Evolutionary conservation across 1,284 basidiomycete genomes (phyloP).

Genomic region (Pseudozyma hubeiensis): DNA sequence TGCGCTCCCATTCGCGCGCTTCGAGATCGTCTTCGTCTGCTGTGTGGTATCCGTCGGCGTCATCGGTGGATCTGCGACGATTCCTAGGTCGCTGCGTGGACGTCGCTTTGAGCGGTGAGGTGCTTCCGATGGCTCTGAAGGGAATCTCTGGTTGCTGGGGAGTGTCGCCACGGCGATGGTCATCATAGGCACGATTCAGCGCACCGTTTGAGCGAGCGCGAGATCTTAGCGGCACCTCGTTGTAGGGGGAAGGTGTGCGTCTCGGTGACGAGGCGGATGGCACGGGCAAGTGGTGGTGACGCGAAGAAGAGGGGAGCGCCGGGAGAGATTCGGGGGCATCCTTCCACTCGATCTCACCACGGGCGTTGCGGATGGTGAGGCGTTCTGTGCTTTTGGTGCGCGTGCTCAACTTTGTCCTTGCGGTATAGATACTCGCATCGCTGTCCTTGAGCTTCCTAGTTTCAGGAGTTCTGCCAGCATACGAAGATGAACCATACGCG

Average conservation of each 20-base stretch:
- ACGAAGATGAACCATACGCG: conserved; percentile 24
- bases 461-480: background rate
- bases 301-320: conserved; percentile 7
- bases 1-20: conserved; percentile 45
- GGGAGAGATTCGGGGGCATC: conserved; percentile 22
- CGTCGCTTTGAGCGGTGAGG: background rate
- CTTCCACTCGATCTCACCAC: conserved; percentile 53
- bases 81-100: conserved; percentile 15
- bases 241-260: conserved; percentile 22
- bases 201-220: conserved; percentile 21
- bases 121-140: conserved; percentile 21
- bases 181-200: conserved; percentile 11
- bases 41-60: conserved; percentile 38
- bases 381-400: conserved; percentile 30
- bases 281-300: background rate
- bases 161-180: conserved; percentile 7
- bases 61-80: conserved; percentile 34
- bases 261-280: conserved; percentile 6
- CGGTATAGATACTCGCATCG: conserved; percentile 27
- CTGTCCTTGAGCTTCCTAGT: conserved; percentile 36
- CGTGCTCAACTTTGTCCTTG: conserved; percentile 21
- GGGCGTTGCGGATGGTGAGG: conserved; percentile 41
- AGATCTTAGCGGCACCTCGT: conserved; percentile 7
- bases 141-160: conserved; percentile 12
- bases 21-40: conserved; percentile 45